These are phyloP conservation scores for Daldinia bambusicola DNA, from an alignment of 495 filamentous ascomycete genomes.

Conservation along the genomic window DNA sequence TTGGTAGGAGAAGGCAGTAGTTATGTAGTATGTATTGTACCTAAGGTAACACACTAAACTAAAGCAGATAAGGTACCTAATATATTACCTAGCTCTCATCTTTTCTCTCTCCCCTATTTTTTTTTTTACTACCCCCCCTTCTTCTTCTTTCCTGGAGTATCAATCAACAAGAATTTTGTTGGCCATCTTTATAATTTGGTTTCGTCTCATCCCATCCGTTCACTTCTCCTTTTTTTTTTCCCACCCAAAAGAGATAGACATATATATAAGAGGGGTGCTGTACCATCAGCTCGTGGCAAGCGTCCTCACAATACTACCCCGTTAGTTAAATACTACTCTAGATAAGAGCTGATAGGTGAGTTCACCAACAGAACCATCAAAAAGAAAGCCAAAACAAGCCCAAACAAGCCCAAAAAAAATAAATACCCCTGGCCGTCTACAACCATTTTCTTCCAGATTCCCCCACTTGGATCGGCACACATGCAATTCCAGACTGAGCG, in stretches of 20 bases:
- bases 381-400: neutral
- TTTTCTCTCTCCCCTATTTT: constrained; percentile 1
- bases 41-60: neutral
- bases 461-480: constrained; percentile 40
- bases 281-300: constrained; percentile 28
- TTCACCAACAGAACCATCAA: neutral
- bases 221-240: constrained; percentile 15
- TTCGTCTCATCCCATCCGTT: constrained; percentile 12
- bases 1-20: neutral
- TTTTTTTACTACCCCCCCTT: neutral
- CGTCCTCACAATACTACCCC: constrained; percentile 19
- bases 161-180: constrained; percentile 39
- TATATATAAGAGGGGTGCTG: constrained; percentile 9
- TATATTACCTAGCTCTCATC: constrained; percentile 5
- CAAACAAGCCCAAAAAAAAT: no score
- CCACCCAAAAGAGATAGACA: constrained; percentile 2
- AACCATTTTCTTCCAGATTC: constrained; percentile 10
- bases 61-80: constrained; percentile 7
- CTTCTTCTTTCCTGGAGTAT: constrained; percentile 10
- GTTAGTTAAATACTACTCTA: constrained; percentile 4
- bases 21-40: no score
- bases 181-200: constrained; percentile 25
- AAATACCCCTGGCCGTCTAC: neutral
- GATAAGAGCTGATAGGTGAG: constrained; percentile 19
- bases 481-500: constrained; percentile 35